These are phyloP conservation scores for Helicocarpus griseus DNA, from an alignment of 2,329 filamentous ascomycete species.

Conservation along the genomic window DNA sequence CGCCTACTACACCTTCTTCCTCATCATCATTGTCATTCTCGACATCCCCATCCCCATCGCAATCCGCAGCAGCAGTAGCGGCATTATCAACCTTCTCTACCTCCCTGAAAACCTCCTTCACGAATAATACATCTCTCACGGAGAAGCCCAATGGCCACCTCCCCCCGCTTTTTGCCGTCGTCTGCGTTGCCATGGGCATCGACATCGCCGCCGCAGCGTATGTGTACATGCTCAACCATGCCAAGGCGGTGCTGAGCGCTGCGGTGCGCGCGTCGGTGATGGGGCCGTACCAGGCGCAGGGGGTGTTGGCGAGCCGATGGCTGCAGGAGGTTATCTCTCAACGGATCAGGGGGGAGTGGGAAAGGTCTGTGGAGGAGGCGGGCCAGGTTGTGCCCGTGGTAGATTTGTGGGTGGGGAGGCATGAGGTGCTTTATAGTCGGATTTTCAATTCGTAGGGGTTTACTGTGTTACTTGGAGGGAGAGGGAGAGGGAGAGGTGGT, in stretches of 20 bases:
- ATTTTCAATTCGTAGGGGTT: conserved; percentile 55
- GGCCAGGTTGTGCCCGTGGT: conserved; percentile 52
- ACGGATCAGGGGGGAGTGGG: conserved; percentile 41
- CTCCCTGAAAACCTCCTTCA: conserved; percentile 22
- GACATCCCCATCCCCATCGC: background rate
- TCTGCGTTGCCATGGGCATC: conserved; percentile 45
- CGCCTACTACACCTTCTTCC: no score
- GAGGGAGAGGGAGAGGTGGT: background rate
- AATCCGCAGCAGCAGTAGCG: conserved; percentile 17
- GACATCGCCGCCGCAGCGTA: conserved; percentile 47
- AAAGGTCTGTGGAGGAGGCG: conserved; percentile 44
- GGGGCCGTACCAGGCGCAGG: conserved; percentile 57
- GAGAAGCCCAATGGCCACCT: conserved; percentile 43
- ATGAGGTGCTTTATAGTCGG: conserved; percentile 56
- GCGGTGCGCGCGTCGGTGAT: conserved; percentile 54
- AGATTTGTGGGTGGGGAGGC: conserved; percentile 56
- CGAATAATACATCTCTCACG: no score
- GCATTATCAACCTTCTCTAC: conserved; percentile 30
- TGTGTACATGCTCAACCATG: conserved; percentile 54
- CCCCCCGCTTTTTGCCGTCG: conserved; percentile 50
- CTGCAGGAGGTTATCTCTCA: conserved; percentile 44
- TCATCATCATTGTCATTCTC: conserved; percentile 1
- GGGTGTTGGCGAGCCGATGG: conserved; percentile 43
- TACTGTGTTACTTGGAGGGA: no score
- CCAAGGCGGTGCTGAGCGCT: conserved; percentile 53